Evolutionary conservation across 805 yeast genomes (phyloP).

Genomic region (Lachancea cidri): DNA sequence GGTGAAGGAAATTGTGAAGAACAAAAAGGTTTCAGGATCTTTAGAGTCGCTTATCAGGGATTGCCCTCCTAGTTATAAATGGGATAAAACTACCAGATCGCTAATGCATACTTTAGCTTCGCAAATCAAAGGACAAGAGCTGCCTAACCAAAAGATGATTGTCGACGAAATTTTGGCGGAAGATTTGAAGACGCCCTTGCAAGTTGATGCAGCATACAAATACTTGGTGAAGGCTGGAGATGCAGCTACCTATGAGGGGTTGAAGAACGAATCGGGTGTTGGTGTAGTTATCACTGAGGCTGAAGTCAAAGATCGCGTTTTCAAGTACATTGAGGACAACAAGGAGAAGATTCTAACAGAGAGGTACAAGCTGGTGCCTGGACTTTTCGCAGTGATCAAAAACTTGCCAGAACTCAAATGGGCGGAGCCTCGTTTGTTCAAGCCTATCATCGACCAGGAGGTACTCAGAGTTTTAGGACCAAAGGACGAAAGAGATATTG

Average conservation of each 20-base stretch:
- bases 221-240: slow-evolving; percentile 54
- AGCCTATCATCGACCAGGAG: slow-evolving; percentile 79
- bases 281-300: slow-evolving; percentile 69
- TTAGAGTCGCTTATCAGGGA: slow-evolving; percentile 55
- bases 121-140: slow-evolving; percentile 51
- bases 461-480: slow-evolving; percentile 79
- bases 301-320: slow-evolving; percentile 55
- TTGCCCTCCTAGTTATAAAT: slow-evolving; percentile 28
- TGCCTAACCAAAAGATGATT: slow-evolving; percentile 46
- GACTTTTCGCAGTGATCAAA: slow-evolving; percentile 71
- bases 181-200: slow-evolving; percentile 60
- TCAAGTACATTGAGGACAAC: slow-evolving; percentile 53
- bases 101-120: slow-evolving; percentile 76
- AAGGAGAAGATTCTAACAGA: slow-evolving; percentile 57
- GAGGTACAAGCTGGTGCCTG: slow-evolving; percentile 77
- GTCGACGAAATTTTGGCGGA: slow-evolving; percentile 60
- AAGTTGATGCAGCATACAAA: slow-evolving; percentile 74
- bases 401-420: slow-evolving; percentile 73
- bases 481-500: slow-evolving; percentile 88
- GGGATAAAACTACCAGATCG: slow-evolving; percentile 57
- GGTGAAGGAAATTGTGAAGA: slow-evolving; percentile 74
- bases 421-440: slow-evolving; percentile 86
- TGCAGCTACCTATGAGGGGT: slow-evolving; percentile 41
- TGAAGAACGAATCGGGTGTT: slow-evolving; percentile 71
- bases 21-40: slow-evolving; percentile 75